A percentile compares a stretch with the other conserved stretches of the same genome.
These are phyloP conservation scores for Parietaria judaica DNA, from an alignment of 306 rosid genomes.

Conservation along the genomic window DNA sequence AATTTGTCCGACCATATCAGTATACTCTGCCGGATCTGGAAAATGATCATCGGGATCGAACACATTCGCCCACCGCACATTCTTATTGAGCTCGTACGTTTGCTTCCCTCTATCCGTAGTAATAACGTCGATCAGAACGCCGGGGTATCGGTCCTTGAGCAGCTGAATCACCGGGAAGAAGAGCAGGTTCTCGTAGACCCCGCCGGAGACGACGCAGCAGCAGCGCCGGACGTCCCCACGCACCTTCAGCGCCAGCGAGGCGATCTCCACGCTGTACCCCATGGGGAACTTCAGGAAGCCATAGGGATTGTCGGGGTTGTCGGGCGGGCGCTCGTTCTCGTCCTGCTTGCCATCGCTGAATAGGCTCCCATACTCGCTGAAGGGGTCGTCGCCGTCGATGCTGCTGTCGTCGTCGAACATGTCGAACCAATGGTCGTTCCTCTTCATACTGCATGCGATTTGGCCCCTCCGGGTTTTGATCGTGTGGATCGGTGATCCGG, in stretches of 20 bases:
- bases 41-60: conserved; percentile 62
- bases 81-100: conserved; percentile 68
- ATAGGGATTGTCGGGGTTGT: conserved; percentile 57
- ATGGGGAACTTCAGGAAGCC: conserved; percentile 75
- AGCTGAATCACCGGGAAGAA: conserved; percentile 70
- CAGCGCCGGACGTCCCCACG: conserved; percentile 86
- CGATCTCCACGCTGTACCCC: conserved; percentile 68
- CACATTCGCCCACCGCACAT: conserved; percentile 71
- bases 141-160: conserved; percentile 76
- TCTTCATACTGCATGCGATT: conserved; percentile 21
- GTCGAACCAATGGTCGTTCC: conserved; percentile 77
- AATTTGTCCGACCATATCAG: conserved; percentile 69
- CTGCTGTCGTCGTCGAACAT: conserved; percentile 42
- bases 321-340: conserved; percentile 70
- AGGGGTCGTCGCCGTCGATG: conserved; percentile 46
- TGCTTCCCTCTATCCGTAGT: conserved; percentile 69
- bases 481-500: conserved; percentile 5
- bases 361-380: conserved; percentile 63
- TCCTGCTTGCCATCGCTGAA: conserved; percentile 73
- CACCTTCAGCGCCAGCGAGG: conserved; percentile 50
- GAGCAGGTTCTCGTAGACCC: conserved; percentile 74
- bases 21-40: conserved; percentile 73
- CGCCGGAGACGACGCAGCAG: conserved; percentile 73
- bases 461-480: conserved; percentile 1
- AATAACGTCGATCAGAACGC: conserved; percentile 61